Evolutionary conservation across 768 basidiomycete species (phyloP).

Genomic region (Panus rudis): DNA sequence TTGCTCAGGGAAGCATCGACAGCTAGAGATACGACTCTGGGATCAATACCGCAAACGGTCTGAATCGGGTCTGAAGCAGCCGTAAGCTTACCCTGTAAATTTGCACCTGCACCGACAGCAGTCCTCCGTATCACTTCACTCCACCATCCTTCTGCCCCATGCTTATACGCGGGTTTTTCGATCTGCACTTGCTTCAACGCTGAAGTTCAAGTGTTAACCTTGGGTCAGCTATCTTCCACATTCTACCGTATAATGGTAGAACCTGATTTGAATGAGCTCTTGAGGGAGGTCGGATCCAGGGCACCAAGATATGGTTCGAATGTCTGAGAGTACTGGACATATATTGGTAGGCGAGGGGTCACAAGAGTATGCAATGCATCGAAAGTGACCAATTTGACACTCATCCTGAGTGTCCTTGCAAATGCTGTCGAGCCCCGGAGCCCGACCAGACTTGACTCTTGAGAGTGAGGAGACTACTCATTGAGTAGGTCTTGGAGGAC

Average conservation of each 20-base stretch:
- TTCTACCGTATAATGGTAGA: too few species aligned
- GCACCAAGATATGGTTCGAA: slow-evolving; percentile 64
- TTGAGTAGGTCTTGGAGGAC: too few species aligned
- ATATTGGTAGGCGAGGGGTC: slow-evolving; percentile 58
- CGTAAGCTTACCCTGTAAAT: slow-evolving; percentile 39
- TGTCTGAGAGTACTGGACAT: slow-evolving; percentile 56
- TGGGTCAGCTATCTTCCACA: background rate
- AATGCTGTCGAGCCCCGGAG: too few species aligned
- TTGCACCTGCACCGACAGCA: slow-evolving; percentile 68
- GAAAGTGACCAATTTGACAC: slow-evolving; percentile 65
- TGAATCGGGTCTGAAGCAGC: background rate
- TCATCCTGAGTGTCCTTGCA: slow-evolving; percentile 12
- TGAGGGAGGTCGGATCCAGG: slow-evolving; percentile 45
- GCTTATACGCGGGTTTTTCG: slow-evolving; percentile 51
- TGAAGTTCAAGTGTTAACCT: slow-evolving; percentile 11
- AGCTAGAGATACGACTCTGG: slow-evolving; percentile 38
- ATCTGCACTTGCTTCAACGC: slow-evolving; percentile 47
- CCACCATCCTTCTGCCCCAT: slow-evolving; percentile 64
- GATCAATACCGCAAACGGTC: slow-evolving; percentile 11
- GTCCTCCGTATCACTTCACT: slow-evolving; percentile 68
- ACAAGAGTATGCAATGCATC: slow-evolving; percentile 75
- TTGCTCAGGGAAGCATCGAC: slow-evolving; percentile 45
- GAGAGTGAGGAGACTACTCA: too few species aligned
- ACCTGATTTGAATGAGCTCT: slow-evolving; percentile 57
- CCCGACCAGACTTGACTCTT: too few species aligned